Conservation (phyloP, 208 protist species). For the Endotrypanum monterogeii region DNA sequence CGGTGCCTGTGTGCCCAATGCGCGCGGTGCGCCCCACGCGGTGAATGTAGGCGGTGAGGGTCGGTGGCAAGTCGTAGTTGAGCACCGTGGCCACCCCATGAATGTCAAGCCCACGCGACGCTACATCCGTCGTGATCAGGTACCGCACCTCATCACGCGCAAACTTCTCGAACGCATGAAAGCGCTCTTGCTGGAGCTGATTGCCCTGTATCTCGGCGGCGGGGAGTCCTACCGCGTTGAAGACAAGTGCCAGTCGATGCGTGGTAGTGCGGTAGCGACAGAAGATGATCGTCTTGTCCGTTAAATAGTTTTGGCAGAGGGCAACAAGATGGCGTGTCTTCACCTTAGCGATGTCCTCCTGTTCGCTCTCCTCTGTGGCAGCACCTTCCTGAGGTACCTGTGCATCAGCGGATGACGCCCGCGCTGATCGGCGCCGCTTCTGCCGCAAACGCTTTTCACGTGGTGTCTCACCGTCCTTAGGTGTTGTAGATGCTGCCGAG, state of each 20-base stretch:
- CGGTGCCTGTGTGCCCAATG: constrained; percentile 91
- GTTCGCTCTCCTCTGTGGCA: constrained; percentile 17
- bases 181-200: constrained; percentile 86
- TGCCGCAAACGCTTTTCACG: constrained; percentile 44
- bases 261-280: constrained; percentile 82
- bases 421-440: constrained; percentile 46
- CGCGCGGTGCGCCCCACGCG: constrained; percentile 97
- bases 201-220: constrained; percentile 87
- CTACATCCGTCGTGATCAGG: constrained; percentile 92
- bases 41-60: constrained; percentile 98
- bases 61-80: constrained; percentile 97
- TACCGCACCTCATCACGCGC: constrained; percentile 71
- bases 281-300: constrained; percentile 86
- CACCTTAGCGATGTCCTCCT: constrained; percentile 69
- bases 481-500: not conserved
- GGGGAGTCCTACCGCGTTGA: constrained; percentile 67
- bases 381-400: not conserved
- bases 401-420: constrained; percentile 7
- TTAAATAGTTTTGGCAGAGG: constrained; percentile 81
- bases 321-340: constrained; percentile 85
- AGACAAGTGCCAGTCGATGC: constrained; percentile 83
- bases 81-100: constrained; percentile 95
- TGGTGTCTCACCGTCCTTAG: constrained; percentile 50
- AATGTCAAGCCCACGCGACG: constrained; percentile 97
- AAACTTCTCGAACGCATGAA: constrained; percentile 83